phyloP scores from a whole-genome alignment of 805 yeast genomes.

The Tetrapisispora namnaoensis region DNA sequence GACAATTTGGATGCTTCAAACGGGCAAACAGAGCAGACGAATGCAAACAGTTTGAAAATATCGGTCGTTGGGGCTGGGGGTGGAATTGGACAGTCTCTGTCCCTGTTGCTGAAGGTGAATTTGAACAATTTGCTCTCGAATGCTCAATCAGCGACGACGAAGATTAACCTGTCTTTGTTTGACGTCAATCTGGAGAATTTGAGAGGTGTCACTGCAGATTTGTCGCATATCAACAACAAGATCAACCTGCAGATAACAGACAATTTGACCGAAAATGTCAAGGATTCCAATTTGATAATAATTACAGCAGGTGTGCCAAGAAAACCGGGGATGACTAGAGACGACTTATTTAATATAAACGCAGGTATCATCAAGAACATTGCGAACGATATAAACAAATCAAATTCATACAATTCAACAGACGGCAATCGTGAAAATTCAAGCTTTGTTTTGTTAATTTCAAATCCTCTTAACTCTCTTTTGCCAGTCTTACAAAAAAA shows the following conservation, averaged over 20 bases:
- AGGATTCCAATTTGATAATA: conserved; percentile 74
- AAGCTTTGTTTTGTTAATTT: conserved; percentile 42
- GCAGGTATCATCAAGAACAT: conserved; percentile 72
- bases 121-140: conserved; percentile 18
- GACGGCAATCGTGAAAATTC: not conserved
- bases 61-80: conserved; percentile 58
- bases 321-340: conserved; percentile 86
- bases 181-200: conserved; percentile 54
- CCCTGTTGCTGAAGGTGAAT: conserved; percentile 46
- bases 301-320: conserved; percentile 89
- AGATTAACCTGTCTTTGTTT: conserved; percentile 47
- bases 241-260: conserved; percentile 57
- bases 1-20: not conserved
- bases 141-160: conserved; percentile 50
- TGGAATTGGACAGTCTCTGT: conserved; percentile 70
- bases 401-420: not conserved
- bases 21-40: not conserved
- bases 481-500: conserved; percentile 3
- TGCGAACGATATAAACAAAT: conserved; percentile 34
- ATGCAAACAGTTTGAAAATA: not conserved
- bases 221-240: conserved; percentile 70
- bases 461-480: conserved; percentile 52
- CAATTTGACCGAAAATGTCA: conserved; percentile 59
- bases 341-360: conserved; percentile 74
- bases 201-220: conserved; percentile 74